Conservation (phyloP, 2,329 filamentous ascomycete genomes). For the Phyllosticta citribraziliensis region DNA sequence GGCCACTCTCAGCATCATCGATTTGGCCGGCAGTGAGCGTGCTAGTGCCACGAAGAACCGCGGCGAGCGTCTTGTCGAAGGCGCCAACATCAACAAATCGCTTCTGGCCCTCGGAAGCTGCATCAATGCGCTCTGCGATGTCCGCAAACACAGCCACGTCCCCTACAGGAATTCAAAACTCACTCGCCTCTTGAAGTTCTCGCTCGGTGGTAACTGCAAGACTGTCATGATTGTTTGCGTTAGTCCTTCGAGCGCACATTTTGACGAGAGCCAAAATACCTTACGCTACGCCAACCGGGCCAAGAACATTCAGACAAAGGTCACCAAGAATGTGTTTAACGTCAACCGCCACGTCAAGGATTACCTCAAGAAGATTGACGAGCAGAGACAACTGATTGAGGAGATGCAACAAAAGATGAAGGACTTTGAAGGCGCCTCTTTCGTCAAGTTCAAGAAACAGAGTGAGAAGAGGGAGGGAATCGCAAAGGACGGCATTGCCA, state of each 20-base stretch:
- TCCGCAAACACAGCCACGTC: conserved; percentile 82
- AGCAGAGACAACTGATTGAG: conserved; percentile 94
- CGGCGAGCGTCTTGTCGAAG: conserved; percentile 81
- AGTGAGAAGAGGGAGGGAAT: conserved; percentile 71
- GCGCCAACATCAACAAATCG: conserved; percentile 99
- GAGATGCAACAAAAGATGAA: conserved; percentile 90
- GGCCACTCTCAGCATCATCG: conserved; percentile 96
- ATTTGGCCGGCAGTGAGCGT: conserved; percentile 89
- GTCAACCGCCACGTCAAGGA: conserved; percentile 99
- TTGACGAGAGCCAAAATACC: conserved; percentile 97
- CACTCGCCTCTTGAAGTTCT: conserved; percentile 91
- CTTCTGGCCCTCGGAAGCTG: conserved; percentile 88
- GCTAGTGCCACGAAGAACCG: conserved; percentile 95
- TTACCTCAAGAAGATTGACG: conserved; percentile 97
- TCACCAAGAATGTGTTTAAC: conserved; percentile 98
- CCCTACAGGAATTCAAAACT: conserved; percentile 98
- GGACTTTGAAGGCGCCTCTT: conserved; percentile 71
- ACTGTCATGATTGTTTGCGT: conserved; percentile 99
- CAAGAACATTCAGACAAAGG: conserved; percentile 99
- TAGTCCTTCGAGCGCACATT: conserved; percentile 91
- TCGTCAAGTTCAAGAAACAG: conserved; percentile 84
- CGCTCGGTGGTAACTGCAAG: conserved; percentile 92
- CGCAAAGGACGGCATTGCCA: conserved; percentile 65
- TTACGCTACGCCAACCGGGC: conserved; percentile 93
- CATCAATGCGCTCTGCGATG: conserved; percentile 95